phyloP scores from a whole-genome alignment of 2,329 filamentous ascomycete species.

The Penicillium griseofulvum region DNA sequence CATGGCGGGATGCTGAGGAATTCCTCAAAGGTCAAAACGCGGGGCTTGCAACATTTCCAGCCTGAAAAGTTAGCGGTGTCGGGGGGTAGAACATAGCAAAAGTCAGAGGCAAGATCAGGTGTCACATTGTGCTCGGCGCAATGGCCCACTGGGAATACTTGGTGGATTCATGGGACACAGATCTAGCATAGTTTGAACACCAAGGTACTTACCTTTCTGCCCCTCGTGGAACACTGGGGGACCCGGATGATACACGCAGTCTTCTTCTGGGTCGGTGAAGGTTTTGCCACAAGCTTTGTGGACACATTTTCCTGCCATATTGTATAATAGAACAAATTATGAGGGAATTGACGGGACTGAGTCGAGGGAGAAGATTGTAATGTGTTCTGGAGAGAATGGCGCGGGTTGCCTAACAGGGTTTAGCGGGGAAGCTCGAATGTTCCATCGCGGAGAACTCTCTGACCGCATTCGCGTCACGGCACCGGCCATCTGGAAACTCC shows the following conservation, averaged over 20 bases:
- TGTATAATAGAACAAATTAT: conserved; percentile 9
- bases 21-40: conserved; percentile 96
- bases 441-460: conserved; percentile 30
- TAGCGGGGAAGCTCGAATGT: conserved; percentile 42
- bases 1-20: conserved; percentile 91
- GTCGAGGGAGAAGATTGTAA: conserved; percentile 1
- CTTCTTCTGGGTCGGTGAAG: conserved; percentile 77
- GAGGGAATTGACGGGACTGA: background rate
- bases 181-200: conserved; percentile 21
- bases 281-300: conserved; percentile 93
- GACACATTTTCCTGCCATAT: conserved; percentile 69
- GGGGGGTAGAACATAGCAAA: background rate
- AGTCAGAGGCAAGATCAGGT: background rate
- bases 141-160: conserved; percentile 11
- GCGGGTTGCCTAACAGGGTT: conserved; percentile 29
- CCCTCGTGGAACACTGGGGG: conserved; percentile 96
- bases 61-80: conserved; percentile 52
- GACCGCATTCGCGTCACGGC: conserved; percentile 9
- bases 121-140: background rate
- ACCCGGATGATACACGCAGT: conserved; percentile 88
- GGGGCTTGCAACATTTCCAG: conserved; percentile 98
- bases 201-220: conserved; percentile 75
- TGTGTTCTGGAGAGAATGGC: conserved; percentile 6
- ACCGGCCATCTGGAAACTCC: background rate
- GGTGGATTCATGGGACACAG: conserved; percentile 8